phyloP scores from a whole-genome alignment of 257 asterid species.

The Nicotiana paniculata region DNA sequence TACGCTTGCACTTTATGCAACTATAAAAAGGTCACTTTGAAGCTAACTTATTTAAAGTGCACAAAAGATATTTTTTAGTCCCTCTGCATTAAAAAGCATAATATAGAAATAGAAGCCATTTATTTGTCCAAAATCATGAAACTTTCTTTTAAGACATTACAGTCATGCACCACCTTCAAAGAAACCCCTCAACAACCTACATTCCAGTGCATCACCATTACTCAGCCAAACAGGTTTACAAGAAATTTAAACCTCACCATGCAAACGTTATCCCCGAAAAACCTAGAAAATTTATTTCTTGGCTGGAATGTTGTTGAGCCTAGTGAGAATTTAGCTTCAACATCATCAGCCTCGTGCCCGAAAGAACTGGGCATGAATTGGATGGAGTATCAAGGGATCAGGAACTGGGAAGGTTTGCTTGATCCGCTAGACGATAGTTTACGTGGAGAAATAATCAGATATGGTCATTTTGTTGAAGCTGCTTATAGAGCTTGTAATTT shows the following conservation, averaged over 20 bases:
- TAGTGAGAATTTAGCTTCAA: not conserved
- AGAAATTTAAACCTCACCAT: slow-evolving; percentile 10
- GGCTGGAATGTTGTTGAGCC: not conserved
- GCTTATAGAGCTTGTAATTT: slow-evolving; percentile 60
- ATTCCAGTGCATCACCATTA: slow-evolving; percentile 1
- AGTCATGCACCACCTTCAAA: slow-evolving; percentile 32
- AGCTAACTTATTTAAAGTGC: not conserved
- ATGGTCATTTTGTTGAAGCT: slow-evolving; percentile 66
- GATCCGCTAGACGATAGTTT: slow-evolving; percentile 73
- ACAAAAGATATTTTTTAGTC: not conserved
- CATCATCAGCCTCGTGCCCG: not conserved
- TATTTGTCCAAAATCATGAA: slow-evolving; percentile 27
- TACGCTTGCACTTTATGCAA: slow-evolving; percentile 13
- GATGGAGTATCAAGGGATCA: slow-evolving; percentile 73
- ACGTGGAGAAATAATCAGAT: slow-evolving; percentile 63
- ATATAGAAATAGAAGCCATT: not conserved
- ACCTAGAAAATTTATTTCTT: not conserved
- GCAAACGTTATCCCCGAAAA: slow-evolving; percentile 10
- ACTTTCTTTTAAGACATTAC: slow-evolving; percentile 25
- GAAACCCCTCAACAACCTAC: slow-evolving; percentile 10
- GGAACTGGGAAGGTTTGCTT: slow-evolving; percentile 71
- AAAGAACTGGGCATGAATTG: slow-evolving; percentile 29
- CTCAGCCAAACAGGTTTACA: slow-evolving; percentile 5
- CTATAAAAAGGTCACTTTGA: slow-evolving; percentile 29
- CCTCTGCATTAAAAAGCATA: not conserved